These are phyloP conservation scores for Capsicum rhomboideum DNA, from an alignment of 257 asterid genomes.

Conservation along the genomic window DNA sequence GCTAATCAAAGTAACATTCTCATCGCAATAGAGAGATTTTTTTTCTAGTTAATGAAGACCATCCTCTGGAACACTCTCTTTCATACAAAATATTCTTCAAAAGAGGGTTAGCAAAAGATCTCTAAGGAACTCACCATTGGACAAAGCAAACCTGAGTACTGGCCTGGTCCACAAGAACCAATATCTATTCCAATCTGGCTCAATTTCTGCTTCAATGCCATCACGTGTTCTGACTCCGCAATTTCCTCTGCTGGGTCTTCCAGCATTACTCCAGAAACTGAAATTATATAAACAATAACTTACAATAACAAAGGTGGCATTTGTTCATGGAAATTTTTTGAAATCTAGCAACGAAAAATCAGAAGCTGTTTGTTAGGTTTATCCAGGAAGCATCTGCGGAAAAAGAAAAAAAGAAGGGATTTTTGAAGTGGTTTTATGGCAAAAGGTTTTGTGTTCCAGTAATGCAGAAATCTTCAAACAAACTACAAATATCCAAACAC, in stretches of 20 bases:
- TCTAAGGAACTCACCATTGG: conserved; percentile 47
- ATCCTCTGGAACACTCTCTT: neutral
- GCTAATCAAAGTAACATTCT: neutral
- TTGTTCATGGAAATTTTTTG: neutral
- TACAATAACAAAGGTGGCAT: neutral
- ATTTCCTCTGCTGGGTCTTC: conserved; percentile 32
- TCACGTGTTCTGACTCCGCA: conserved; percentile 22
- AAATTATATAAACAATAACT: conserved; percentile 3
- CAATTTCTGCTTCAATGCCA: conserved; percentile 40
- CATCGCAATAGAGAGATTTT: neutral
- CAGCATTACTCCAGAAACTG: conserved; percentile 36
- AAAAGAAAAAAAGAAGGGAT: neutral
- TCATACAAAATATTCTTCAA: neutral
- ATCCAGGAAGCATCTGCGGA: neutral
- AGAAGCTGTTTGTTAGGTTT: neutral
- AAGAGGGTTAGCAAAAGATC: neutral
- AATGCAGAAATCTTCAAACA: neutral
- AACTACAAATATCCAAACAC: neutral
- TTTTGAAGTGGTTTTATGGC: neutral
- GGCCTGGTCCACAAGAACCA: conserved; percentile 54
- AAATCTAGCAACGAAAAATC: neutral
- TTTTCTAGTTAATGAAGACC: neutral
- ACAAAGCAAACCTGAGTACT: conserved; percentile 43
- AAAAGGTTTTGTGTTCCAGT: neutral
- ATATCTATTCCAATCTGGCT: conserved; percentile 46